These are phyloP conservation scores for Colletotrichum spaethianum DNA, from an alignment of 2,329 filamentous ascomycete species.

Conservation along the genomic window DNA sequence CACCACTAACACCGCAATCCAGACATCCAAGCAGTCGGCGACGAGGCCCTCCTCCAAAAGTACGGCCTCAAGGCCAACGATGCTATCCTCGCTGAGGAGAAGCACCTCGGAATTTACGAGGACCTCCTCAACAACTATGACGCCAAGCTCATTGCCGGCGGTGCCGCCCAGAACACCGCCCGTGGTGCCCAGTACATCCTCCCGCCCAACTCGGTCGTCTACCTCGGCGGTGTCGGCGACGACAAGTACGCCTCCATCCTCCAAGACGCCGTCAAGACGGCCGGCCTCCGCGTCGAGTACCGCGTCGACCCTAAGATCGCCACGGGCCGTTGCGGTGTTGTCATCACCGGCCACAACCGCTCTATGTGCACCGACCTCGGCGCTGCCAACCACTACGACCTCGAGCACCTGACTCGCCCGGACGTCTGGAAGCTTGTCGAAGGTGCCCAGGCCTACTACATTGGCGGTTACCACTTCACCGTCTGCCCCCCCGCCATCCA, in stretches of 20 bases:
- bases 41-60: slow-evolving; percentile 89
- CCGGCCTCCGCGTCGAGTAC: slow-evolving; percentile 94
- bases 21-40: slow-evolving; percentile 93
- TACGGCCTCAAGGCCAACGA: slow-evolving; percentile 97
- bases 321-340: slow-evolving; percentile 94
- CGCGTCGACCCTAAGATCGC: slow-evolving; percentile 86
- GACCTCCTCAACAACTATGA: slow-evolving; percentile 93
- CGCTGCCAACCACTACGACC: slow-evolving; percentile 96
- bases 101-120: slow-evolving; percentile 92
- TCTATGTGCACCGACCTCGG: slow-evolving; percentile 95
- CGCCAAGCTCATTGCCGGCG: slow-evolving; percentile 94
- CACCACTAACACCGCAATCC: slow-evolving; percentile 19
- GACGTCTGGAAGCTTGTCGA: slow-evolving; percentile 94
- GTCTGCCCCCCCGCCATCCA: slow-evolving; percentile 93
- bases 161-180: slow-evolving; percentile 97
- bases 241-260: slow-evolving; percentile 97
- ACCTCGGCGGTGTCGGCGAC: slow-evolving; percentile 92
- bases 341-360: slow-evolving; percentile 97
- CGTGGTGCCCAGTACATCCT: slow-evolving; percentile 98
- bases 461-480: slow-evolving; percentile 97
- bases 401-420: slow-evolving; percentile 91
- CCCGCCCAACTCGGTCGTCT: slow-evolving; percentile 89
- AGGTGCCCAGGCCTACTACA: slow-evolving; percentile 89
- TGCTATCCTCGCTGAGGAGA: slow-evolving; percentile 94
- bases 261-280: slow-evolving; percentile 86